These are phyloP conservation scores for Halenospora varia DNA, from an alignment of 495 filamentous ascomycete genomes.

Conservation along the genomic window DNA sequence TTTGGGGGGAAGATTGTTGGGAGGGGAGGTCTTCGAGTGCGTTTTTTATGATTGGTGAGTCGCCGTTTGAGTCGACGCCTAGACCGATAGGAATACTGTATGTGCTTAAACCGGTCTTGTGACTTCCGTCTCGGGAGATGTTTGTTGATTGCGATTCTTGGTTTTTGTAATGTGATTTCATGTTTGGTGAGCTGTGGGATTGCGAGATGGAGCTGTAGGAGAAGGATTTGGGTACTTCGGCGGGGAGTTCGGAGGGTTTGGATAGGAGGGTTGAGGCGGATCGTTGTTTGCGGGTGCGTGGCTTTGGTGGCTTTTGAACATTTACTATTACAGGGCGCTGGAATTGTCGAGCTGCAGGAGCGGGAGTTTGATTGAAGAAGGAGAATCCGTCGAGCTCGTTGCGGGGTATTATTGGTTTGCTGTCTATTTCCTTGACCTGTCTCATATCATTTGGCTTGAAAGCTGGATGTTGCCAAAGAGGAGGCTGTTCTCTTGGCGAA, in stretches of 20 bases:
- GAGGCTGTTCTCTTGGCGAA: background rate
- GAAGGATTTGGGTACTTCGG: background rate
- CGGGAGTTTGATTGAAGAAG: background rate
- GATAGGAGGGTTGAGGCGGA: background rate
- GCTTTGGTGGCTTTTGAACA: background rate
- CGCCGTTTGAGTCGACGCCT: background rate
- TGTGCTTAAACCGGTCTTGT: background rate
- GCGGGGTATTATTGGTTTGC: background rate
- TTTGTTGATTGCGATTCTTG: too few species aligned
- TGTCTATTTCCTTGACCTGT: background rate
- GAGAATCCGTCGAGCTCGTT: background rate
- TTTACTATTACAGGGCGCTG: too few species aligned
- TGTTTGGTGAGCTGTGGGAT: background rate
- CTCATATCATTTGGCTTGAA: background rate
- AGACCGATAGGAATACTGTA: conserved; percentile 14
- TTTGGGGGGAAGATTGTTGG: background rate
- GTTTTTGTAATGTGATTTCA: background rate
- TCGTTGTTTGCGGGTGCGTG: background rate
- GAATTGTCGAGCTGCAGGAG: too few species aligned
- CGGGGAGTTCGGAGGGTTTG: background rate
- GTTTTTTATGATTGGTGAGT: background rate
- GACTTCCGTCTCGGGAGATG: background rate
- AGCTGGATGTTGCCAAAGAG: background rate
- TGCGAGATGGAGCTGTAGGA: background rate
- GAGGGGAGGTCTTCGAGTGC: background rate